Evolutionary conservation across 164 flowering plant species (phyloP).

Genomic region (Sedum album): DNA sequence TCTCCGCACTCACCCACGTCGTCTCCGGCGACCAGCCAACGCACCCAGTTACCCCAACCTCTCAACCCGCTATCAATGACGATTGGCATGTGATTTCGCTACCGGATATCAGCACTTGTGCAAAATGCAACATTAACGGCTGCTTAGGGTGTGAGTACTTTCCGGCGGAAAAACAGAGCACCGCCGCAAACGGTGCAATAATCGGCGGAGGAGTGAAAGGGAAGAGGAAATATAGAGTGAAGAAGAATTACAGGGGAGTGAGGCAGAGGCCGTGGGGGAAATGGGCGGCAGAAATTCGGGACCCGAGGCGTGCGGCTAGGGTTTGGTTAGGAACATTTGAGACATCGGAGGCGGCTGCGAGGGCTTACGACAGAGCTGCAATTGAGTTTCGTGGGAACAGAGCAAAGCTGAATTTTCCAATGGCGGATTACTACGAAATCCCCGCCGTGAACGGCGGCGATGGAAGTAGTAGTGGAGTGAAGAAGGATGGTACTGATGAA

Average conservation of each 20-base stretch:
- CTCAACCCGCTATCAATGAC: not conserved
- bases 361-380: conserved; percentile 10
- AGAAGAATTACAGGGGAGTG: conserved; percentile 9
- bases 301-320: conserved; percentile 6
- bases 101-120: not conserved
- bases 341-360: conserved; percentile 9
- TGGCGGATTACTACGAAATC: not conserved
- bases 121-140: not conserved
- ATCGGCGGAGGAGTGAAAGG: not conserved
- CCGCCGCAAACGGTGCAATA: not conserved
- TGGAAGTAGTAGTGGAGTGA: not conserved
- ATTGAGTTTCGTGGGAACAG: conserved; percentile 9
- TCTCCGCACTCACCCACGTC: not conserved
- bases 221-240: not conserved
- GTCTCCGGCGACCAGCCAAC: not conserved
- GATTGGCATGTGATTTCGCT: not conserved
- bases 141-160: conserved; percentile 3
- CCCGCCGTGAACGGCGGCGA: not conserved
- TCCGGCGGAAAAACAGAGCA: not conserved
- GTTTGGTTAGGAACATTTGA: conserved; percentile 9
- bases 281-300: conserved; percentile 8
- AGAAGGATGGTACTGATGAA: not conserved
- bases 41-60: not conserved
- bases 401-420: conserved; percentile 8
- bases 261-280: conserved; percentile 12